Conservation (phyloP, 176 grass and related monocot genomes). For the Metroxylon sagu region DNA sequence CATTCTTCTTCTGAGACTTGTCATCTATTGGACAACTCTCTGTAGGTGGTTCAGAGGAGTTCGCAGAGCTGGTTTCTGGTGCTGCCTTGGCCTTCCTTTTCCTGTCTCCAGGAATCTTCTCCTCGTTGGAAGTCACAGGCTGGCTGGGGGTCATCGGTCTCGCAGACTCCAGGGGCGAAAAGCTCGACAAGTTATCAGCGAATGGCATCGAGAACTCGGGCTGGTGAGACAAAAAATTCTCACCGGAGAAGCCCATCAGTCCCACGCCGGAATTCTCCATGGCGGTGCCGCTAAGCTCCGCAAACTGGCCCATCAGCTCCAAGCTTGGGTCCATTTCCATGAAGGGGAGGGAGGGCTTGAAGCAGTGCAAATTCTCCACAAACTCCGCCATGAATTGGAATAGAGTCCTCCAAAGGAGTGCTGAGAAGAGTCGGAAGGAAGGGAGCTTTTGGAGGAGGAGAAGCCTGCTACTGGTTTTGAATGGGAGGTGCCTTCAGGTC, state of each 20-base stretch:
- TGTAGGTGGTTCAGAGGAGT: neutral
- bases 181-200: neutral
- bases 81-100: neutral
- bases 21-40: neutral
- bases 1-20: constrained; percentile 4
- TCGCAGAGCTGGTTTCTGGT: neutral
- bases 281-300: neutral
- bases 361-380: neutral
- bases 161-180: neutral
- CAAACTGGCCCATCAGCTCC: neutral
- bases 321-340: constrained; percentile 9
- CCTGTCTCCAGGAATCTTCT: neutral
- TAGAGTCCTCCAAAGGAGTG: neutral
- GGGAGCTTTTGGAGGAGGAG: neutral
- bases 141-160: neutral
- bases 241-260: neutral
- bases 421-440: neutral
- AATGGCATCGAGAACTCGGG: neutral
- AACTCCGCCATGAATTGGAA: constrained; percentile 9
- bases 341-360: neutral
- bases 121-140: neutral
- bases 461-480: too few species aligned
- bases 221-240: neutral
- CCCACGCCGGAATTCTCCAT: neutral
- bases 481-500: neutral